A percentile compares a stretch with the other conserved stretches of the same genome.
Conservation (phyloP, 2,329 filamentous ascomycete species). For the Alternaria sp. region DNA sequence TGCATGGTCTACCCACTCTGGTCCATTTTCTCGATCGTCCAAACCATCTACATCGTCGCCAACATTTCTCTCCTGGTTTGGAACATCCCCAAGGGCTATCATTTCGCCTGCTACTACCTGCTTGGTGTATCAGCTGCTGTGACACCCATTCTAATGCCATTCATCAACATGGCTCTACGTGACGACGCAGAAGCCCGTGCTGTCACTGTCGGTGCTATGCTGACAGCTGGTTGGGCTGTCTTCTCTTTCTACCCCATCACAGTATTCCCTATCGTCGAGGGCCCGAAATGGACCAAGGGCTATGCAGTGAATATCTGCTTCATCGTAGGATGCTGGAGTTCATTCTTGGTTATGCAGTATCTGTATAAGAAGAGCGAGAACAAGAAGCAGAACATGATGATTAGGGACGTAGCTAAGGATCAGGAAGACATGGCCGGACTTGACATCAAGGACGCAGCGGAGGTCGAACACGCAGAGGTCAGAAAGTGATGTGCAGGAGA, state of each 20-base stretch:
- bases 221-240: slow-evolving; percentile 45
- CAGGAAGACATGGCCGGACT: slow-evolving; percentile 33
- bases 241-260: slow-evolving; percentile 46
- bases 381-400: slow-evolving; percentile 18
- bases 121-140: slow-evolving; percentile 44
- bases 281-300: slow-evolving; percentile 56
- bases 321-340: slow-evolving; percentile 53
- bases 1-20: slow-evolving; percentile 60
- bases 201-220: slow-evolving; percentile 57
- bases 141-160: slow-evolving; percentile 46
- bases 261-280: slow-evolving; percentile 44
- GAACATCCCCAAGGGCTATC: slow-evolving; percentile 56
- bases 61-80: slow-evolving; percentile 57
- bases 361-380: slow-evolving; percentile 45
- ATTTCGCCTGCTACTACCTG: slow-evolving; percentile 46
- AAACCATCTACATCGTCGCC: slow-evolving; percentile 52
- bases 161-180: slow-evolving; percentile 46
- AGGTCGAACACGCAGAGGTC: slow-evolving; percentile 30
- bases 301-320: slow-evolving; percentile 58
- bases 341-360: slow-evolving; percentile 49
- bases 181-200: slow-evolving; percentile 58
- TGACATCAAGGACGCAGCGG: slow-evolving; percentile 25
- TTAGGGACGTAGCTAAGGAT: slow-evolving; percentile 26
- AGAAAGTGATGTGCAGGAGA: slow-evolving; percentile 9
- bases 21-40: slow-evolving; percentile 55